phyloP scores from a whole-genome alignment of 2,329 filamentous ascomycete genomes.

The Colletotrichum sp. region DNA sequence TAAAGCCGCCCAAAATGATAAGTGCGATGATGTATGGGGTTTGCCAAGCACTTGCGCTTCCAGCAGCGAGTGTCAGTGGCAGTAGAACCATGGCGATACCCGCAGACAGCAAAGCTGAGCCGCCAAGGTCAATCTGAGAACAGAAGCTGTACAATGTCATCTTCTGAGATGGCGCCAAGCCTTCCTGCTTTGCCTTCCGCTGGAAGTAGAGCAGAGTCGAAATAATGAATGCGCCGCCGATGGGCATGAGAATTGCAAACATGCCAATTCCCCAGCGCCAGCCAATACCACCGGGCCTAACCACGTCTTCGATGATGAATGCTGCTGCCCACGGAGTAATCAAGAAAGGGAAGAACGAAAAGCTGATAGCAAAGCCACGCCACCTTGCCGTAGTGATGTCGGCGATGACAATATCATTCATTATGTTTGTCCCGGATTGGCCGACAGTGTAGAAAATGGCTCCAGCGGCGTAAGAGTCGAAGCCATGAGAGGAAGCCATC shows the following conservation, averaged over 20 bases:
- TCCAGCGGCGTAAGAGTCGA: slow-evolving; percentile 4
- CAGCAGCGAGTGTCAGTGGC: slow-evolving; percentile 56
- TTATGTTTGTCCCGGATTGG: slow-evolving; percentile 4
- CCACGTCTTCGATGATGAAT: slow-evolving; percentile 26
- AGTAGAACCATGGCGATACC: slow-evolving; percentile 60
- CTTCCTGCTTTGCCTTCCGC: slow-evolving; percentile 24
- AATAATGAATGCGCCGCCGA: slow-evolving; percentile 32
- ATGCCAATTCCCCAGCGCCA: slow-evolving; percentile 52
- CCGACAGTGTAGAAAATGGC: not conserved
- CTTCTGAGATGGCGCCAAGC: slow-evolving; percentile 3
- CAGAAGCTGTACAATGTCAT: slow-evolving; percentile 24
- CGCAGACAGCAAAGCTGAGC: slow-evolving; percentile 44
- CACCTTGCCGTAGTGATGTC: slow-evolving; percentile 9
- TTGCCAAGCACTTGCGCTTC: slow-evolving; percentile 43
- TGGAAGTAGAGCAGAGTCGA: slow-evolving; percentile 23
- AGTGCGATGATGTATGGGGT: slow-evolving; percentile 49
- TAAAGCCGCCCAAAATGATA: slow-evolving; percentile 55
- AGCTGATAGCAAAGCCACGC: slow-evolving; percentile 29
- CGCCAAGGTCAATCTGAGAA: slow-evolving; percentile 43
- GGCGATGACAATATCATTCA: slow-evolving; percentile 14
- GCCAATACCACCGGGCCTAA: slow-evolving; percentile 20
- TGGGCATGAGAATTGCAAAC: slow-evolving; percentile 62
- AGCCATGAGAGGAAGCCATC: not conserved
- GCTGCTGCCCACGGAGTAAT: slow-evolving; percentile 36
- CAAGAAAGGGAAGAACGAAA: slow-evolving; percentile 37